Evolutionary conservation across 2,329 filamentous ascomycete genomes (phyloP).

Genomic region (Tetracladium maxilliforme): DNA sequence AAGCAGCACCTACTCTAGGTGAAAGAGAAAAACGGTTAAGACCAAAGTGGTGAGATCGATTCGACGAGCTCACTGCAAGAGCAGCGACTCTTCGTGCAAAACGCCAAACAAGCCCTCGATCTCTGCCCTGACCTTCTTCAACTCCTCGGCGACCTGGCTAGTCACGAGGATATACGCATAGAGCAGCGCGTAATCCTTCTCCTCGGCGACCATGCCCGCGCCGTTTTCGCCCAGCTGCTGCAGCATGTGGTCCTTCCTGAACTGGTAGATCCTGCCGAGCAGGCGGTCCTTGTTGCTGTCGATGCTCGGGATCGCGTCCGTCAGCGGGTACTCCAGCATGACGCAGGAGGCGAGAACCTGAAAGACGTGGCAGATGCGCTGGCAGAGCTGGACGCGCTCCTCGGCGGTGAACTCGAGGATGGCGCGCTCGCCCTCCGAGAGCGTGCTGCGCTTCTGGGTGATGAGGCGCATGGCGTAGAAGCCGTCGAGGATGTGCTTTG

Average conservation of each 20-base stretch:
- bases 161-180: constrained; percentile 77
- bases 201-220: constrained; percentile 29
- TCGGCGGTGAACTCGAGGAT: constrained; percentile 65
- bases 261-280: constrained; percentile 77
- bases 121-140: constrained; percentile 43
- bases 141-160: constrained; percentile 49
- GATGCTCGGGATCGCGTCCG: constrained; percentile 75
- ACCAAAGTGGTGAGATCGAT: too few species aligned
- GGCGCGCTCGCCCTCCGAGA: constrained; percentile 67
- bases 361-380: constrained; percentile 79
- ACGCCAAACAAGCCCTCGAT: constrained; percentile 50
- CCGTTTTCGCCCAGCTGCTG: constrained; percentile 1
- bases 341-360: constrained; percentile 81
- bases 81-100: constrained; percentile 40
- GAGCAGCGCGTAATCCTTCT: constrained; percentile 77
- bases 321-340: constrained; percentile 88
- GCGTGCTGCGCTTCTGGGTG: constrained; percentile 62
- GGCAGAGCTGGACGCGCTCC: constrained; percentile 70
- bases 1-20: too few species aligned
- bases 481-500: constrained; percentile 73
- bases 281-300: constrained; percentile 68
- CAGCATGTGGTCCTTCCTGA: constrained; percentile 42
- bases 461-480: constrained; percentile 96
- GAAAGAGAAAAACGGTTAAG: too few species aligned
- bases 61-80: constrained; percentile 38